phyloP scores from a whole-genome alignment of 257 asterid species.

The Striga asiatica region DNA sequence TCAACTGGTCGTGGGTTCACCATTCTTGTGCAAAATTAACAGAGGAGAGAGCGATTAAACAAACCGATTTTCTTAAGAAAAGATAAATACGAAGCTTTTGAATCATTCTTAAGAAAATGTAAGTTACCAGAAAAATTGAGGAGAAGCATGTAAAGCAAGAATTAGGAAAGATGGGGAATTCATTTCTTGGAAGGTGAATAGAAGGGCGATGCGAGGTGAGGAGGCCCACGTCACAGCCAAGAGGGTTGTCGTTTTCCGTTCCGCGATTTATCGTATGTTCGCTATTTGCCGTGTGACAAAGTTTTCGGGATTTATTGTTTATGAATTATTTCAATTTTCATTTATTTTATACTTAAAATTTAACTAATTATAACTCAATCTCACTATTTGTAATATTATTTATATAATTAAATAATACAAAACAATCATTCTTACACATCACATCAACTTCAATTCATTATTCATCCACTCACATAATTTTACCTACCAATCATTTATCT shows the following conservation, averaged over 20 bases:
- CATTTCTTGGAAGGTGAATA: slow-evolving; percentile 5
- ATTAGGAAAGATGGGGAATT: neutral
- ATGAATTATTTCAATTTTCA: too few species aligned
- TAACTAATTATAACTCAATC: too few species aligned
- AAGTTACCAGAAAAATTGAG: neutral
- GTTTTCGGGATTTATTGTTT: too few species aligned
- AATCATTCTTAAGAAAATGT: neutral
- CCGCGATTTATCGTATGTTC: neutral
- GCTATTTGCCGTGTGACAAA: too few species aligned
- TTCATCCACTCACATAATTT: too few species aligned
- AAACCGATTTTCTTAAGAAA: neutral
- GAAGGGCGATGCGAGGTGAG: slow-evolving; percentile 17
- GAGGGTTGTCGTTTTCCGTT: slow-evolving; percentile 2
- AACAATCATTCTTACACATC: too few species aligned
- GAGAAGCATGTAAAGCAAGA: neutral
- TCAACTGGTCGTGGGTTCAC: slow-evolving; percentile 17
- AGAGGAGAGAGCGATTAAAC: neutral
- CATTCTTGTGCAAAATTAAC: slow-evolving; percentile 14
- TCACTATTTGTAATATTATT: too few species aligned
- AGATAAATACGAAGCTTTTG: neutral
- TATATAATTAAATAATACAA: too few species aligned
- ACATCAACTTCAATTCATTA: too few species aligned
- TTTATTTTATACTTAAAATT: too few species aligned
- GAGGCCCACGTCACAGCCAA: slow-evolving; percentile 24
- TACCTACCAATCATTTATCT: too few species aligned